Base-by-base conservation (phyloP, 768 basidiomycete species). In the Calocybe gangraenosa region DNA sequence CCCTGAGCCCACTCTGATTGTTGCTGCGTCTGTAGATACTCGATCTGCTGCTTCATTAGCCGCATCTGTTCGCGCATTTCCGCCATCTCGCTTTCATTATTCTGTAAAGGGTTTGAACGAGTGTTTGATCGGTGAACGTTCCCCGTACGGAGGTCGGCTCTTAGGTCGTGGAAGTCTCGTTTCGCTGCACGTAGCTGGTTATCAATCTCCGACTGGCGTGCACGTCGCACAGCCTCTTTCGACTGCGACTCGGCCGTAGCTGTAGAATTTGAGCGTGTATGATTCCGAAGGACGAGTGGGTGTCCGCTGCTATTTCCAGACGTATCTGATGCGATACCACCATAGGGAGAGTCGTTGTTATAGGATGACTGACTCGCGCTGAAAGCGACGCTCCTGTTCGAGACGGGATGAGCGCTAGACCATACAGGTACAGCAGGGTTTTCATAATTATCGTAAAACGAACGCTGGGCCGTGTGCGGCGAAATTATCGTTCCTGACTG, bases 41-140 rank as follows among this genome's bases (percentile, higher is more conserved):
- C 42, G 15, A 50, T 43, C 33, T 50, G 48, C 20, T 43, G 39
- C 22, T 30, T 40, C 49, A 53, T 50, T 10, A 45, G n/a, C n/a
- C 42, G 42, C 42, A 53, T 50, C 39, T 52, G 47, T 40, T 52
- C 51, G 30, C 37, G 37, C 46, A 47, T 47, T 19, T 47, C 38
- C 8, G 22, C 22, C 15, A 47, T 34, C 39, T 47, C 46, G 22
- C 23, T 15, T 18, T 28, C 44, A 15, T 45, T 36, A 13, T 5
- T 17, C 13, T 32, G 42, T 13, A 18, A 11, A 19, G 21, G 8
- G 1, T 19, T 17, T 18, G 7, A 8, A 17, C 30, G 35, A 9
- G 19, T 20, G 15, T 42, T 51, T 51, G 34, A 37, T 25, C 14
- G 59, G 57, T n/a, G 41, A 9, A 35, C 28, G 3, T n/a, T n/a